Percentiles rank a stretch among this genome's conserved stretches.
These are phyloP conservation scores for Chondrostereum purpureum DNA, from an alignment of 1,284 basidiomycete genomes.

Conservation along the genomic window DNA sequence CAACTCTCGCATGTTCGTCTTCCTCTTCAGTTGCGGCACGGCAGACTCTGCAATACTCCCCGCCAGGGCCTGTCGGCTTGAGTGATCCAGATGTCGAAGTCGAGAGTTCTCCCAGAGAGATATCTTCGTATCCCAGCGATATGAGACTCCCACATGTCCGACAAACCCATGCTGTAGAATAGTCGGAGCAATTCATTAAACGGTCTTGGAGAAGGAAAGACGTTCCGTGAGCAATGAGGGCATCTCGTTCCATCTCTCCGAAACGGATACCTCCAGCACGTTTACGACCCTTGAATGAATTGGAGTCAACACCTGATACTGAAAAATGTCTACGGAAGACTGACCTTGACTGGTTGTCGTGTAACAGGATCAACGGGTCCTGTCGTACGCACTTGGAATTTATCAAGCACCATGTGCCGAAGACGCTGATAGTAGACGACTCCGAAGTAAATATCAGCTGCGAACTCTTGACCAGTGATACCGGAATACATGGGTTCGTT, in stretches of 20 bases:
- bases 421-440: conserved; percentile 98
- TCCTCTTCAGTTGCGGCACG: conserved; percentile 61
- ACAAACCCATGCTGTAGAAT: conserved; percentile 98
- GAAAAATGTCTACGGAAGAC: conserved; percentile 15
- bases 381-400: conserved; percentile 98
- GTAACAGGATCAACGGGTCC: conserved; percentile 96
- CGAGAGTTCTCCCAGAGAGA: conserved; percentile 61
- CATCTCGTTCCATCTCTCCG: conserved; percentile 99
- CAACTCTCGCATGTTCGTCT: conserved; percentile 48
- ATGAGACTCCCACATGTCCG: conserved; percentile 93
- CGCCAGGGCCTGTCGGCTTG: conserved; percentile 59
- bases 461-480: conserved; percentile 97
- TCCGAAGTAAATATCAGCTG: conserved; percentile 97
- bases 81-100: conserved; percentile 42
- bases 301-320: conserved; percentile 2
- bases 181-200: conserved; percentile 99
- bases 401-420: conserved; percentile 99
- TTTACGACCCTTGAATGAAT: conserved; percentile 77
- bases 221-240: conserved; percentile 96
- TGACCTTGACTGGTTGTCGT: conserved; percentile 93
- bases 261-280: conserved; percentile 98
- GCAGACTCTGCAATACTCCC: conserved; percentile 93
- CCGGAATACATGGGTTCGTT: conserved; percentile 99
- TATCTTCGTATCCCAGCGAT: conserved; percentile 89
- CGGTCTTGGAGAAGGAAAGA: conserved; percentile 97